Evolutionary conservation across 306 rosid genomes (phyloP).

Genomic region (Parietaria judaica): DNA sequence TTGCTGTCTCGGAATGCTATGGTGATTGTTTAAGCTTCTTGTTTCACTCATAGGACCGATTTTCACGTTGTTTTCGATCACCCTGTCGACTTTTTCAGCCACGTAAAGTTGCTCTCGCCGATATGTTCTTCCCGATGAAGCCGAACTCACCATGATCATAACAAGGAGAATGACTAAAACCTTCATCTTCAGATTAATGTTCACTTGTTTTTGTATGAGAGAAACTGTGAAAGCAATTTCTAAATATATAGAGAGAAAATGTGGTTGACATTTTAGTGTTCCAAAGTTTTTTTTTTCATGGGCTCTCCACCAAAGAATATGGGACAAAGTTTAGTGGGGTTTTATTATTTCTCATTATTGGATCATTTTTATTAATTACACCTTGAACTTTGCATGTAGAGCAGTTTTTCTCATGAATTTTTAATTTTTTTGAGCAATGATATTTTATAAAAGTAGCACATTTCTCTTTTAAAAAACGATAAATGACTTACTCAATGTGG

Average conservation of each 20-base stretch:
- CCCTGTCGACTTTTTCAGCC: conserved; percentile 20
- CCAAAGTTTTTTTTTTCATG: neutral
- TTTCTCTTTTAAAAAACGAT: too few species aligned
- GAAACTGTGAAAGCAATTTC: neutral
- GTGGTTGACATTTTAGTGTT: neutral
- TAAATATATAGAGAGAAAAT: conserved; percentile 3
- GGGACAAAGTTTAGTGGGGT: conserved; percentile 19
- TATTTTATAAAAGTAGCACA: too few species aligned
- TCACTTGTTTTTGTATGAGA: neutral
- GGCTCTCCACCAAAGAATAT: conserved; percentile 11
- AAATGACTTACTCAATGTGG: too few species aligned
- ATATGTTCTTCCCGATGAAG: conserved; percentile 29
- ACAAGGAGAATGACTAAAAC: conserved; percentile 26
- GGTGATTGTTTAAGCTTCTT: conserved; percentile 30
- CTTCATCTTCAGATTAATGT: conserved; percentile 28
- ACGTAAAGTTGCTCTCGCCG: conserved; percentile 38
- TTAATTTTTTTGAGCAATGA: too few species aligned
- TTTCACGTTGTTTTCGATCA: conserved; percentile 15
- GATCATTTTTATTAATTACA: conserved; percentile 7
- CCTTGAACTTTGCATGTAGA: too few species aligned
- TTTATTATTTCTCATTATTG: conserved; percentile 22
- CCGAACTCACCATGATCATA: conserved; percentile 24
- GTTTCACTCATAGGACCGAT: conserved; percentile 17
- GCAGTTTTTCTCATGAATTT: too few species aligned
- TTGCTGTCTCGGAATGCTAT: conserved; percentile 31